Conservation (phyloP, 1,139 yeast species). For the Scheffersomyces illinoinensis region DNA sequence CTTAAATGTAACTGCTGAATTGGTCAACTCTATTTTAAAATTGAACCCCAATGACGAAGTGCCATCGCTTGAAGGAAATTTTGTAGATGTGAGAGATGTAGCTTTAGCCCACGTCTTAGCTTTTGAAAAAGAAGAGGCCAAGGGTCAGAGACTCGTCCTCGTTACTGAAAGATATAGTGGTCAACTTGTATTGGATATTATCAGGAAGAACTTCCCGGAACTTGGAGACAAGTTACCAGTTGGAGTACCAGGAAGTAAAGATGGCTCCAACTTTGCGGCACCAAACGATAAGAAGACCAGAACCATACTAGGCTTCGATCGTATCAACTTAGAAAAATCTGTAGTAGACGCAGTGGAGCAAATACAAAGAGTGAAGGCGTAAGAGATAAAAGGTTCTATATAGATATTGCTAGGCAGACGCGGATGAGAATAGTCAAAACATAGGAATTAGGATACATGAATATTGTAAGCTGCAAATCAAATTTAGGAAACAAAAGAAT, state of each 20-base stretch:
- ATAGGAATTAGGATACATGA: too few relatives aligned
- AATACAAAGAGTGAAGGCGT: slow-evolving; percentile 14
- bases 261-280: slow-evolving; percentile 7
- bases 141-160: slow-evolving; percentile 11
- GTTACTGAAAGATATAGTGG: slow-evolving; percentile 18
- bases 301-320: slow-evolving; percentile 35
- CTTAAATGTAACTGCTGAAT: slow-evolving; percentile 36
- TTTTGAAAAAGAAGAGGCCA: slow-evolving; percentile 9
- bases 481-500: too few relatives aligned
- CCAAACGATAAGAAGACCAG: slow-evolving; percentile 27
- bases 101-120: slow-evolving; percentile 15
- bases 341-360: slow-evolving; percentile 48
- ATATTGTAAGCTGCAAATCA: too few relatives aligned
- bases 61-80: slow-evolving; percentile 12
- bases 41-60: slow-evolving; percentile 14
- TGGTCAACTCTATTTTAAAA: slow-evolving; percentile 24
- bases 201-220: slow-evolving; percentile 25
- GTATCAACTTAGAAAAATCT: slow-evolving; percentile 35
- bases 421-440: too few relatives aligned
- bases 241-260: slow-evolving; percentile 25
- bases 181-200: slow-evolving; percentile 18
- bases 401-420: background rate
- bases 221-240: slow-evolving; percentile 24
- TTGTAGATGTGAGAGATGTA: slow-evolving; percentile 16
- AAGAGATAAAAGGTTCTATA: too few relatives aligned